These are phyloP conservation scores for Ophiorrhiza pumila DNA, from an alignment of 257 asterid genomes.

Conservation along the genomic window DNA sequence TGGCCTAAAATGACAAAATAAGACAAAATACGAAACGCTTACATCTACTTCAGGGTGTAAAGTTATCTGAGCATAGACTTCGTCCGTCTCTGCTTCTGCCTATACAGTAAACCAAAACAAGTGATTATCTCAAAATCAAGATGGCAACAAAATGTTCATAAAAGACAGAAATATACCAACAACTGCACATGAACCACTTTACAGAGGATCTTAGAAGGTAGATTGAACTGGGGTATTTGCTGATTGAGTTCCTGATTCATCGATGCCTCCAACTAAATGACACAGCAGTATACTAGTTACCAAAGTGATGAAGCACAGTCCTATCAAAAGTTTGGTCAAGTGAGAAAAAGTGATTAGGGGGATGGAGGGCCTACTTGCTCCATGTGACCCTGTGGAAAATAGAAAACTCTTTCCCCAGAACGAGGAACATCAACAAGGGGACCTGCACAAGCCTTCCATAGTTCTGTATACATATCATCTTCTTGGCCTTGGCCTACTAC, in stretches of 20 bases:
- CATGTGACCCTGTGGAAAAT: conserved; percentile 89
- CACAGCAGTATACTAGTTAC: neutral
- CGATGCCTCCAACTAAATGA: conserved; percentile 74
- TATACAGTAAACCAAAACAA: conserved; percentile 5
- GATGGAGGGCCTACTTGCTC: conserved; percentile 51
- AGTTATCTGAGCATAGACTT: conserved; percentile 81
- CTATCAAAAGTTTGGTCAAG: neutral
- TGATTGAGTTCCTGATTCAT: conserved; percentile 58
- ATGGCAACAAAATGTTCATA: neutral
- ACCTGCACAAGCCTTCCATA: conserved; percentile 93
- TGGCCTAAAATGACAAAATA: neutral
- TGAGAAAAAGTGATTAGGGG: neutral
- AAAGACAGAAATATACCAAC: conserved; percentile 33
- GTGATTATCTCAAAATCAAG: neutral
- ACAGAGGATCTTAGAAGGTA: conserved; percentile 80
- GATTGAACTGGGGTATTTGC: conserved; percentile 63
- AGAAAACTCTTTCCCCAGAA: conserved; percentile 56
- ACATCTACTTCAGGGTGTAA: conserved; percentile 70
- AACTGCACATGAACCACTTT: conserved; percentile 47
- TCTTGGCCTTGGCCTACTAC: conserved; percentile 30
- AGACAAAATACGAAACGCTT: conserved; percentile 22
- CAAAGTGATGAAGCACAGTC: conserved; percentile 7
- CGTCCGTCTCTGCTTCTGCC: conserved; percentile 84
- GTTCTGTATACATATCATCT: conserved; percentile 47
- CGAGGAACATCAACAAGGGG: conserved; percentile 75